Base-by-base conservation (phyloP, 106 monocot species). In the Vanilla planifolia region DNA sequence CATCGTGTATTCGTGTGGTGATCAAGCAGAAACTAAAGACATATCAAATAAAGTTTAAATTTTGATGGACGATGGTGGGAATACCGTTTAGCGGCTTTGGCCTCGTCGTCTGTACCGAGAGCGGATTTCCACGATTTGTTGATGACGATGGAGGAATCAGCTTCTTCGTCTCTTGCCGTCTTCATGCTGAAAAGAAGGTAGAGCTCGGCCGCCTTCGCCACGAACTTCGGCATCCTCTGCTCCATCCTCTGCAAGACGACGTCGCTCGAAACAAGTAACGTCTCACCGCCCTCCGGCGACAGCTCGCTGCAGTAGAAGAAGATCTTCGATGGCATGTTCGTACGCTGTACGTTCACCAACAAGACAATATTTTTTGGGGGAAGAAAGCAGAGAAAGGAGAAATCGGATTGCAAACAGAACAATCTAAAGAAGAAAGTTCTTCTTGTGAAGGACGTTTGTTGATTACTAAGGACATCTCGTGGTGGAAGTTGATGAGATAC, bases 401-500 rank as follows among this genome's bases (percentile, higher is more conserved):
- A n/a, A n/a, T n/a, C n/a, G n/a, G n/a, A n/a, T n/a, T n/a, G n/a
- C n/a, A n/a, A n/a, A n/a, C n/a, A n/a, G n/a, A n/a, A n/a, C n/a
- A n/a, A n/a, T n/a, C n/a, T n/a, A n/a, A n/a, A n/a, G n/a, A n/a
- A n/a, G n/a, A n/a, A n/a, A n/a, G n/a, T n/a, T n/a, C n/a, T n/a
- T n/a, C n/a, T n/a, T n/a, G n/a, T n/a, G n/a, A n/a, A n/a, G n/a
- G n/a, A n/a, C n/a, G n/a, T n/a, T n/a, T n/a, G 4, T 40, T 35
- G 5, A 9, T 57, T 51, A 73, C 74, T 3, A 75, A 29, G 3
- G 68, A 33, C 68, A 68, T 68, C 29, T 75, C 75, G 19, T 75
- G 75, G 34, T 75, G 75, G 55, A 75, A 75, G 28, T 62, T 62
- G 68, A 75, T 68, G 57, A 68, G 55, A 33, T 39, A 5, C 10